Evolutionary conservation across 2,329 filamentous ascomycete species (phyloP).

Genomic region (Talaromyces marneffei): DNA sequence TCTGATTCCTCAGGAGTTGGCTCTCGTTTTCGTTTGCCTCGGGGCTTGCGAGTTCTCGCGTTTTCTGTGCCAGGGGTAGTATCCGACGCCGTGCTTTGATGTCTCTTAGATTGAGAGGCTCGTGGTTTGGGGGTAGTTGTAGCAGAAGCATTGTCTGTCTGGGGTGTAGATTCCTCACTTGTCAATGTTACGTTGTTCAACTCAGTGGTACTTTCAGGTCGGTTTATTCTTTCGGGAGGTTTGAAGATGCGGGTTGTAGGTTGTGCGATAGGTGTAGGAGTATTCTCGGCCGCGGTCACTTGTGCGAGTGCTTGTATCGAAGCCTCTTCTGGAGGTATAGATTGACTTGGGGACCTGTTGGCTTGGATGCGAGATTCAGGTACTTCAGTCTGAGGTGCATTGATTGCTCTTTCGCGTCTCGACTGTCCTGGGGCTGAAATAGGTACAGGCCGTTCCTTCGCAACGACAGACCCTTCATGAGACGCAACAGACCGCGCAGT

Average conservation of each 20-base stretch:
- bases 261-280: not conserved
- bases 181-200: not conserved
- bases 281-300: not conserved
- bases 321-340: not conserved
- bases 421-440: not conserved
- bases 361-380: not conserved
- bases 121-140: conserved; percentile 19
- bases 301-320: not conserved
- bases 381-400: not conserved
- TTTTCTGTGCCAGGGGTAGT: conserved; percentile 10
- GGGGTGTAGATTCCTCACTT: not conserved
- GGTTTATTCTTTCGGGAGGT: not conserved
- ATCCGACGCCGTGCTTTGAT: conserved; percentile 22
- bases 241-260: not conserved
- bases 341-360: not conserved
- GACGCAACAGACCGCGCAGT: not conserved
- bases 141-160: not conserved
- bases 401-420: not conserved
- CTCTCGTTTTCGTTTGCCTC: conserved; percentile 32
- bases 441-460: conserved; percentile 18
- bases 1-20: conserved; percentile 46
- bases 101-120: conserved; percentile 23
- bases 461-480: not conserved
- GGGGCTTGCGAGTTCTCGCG: conserved; percentile 22
- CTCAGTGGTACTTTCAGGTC: not conserved